Evolutionary conservation across 2,329 filamentous ascomycete genomes (phyloP), one percentile per base, ranked within the genome.

Genomic region (Clarireedia monteithiana): DNA sequence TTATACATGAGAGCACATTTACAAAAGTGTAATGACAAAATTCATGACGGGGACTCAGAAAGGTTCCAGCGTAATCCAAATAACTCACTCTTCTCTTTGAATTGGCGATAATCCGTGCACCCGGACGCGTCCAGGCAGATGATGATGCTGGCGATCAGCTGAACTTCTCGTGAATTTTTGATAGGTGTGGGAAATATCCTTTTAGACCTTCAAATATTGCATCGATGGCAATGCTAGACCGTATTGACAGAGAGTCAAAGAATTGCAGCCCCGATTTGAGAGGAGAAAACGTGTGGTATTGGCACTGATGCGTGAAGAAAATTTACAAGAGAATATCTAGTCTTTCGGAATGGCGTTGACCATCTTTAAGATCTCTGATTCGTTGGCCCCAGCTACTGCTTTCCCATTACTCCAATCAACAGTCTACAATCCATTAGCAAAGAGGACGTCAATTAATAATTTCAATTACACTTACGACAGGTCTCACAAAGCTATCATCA

Each of bases 331-430:
- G 17, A 42, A 53, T 24, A 27, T 27, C 46, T 65, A 61, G 20
- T 64, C 57, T 55, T 66, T 65, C 61, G 77, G 74, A 54, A 83
- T 70, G 56, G 81, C 76, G 57, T 83, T 81, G 52, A 96, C 72
- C 72, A 96, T 78, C 73, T 87, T 90, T 68, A 96, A 73, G 59
- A 97, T 96, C 74, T 92, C 88, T 15, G 90, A 95, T 75, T 96
- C 86, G 62, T 88, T 85, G 50, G 88, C 89, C 20, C 89, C 89
- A 26, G 82, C 75, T 74, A 88, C 77, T 48, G 85, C 92, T 70
- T 84, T 88, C 62, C 91, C 94, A 70, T 92, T 91, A 69, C 87
- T 89, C 94, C 94, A 97, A 70, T 97, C 92, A 52, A 97, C 92
- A 57, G 86, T 74, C 80, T 78, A 60, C 27, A 38, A 23, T 40